Percentiles rank a stretch among this genome's conserved stretches.
Evolutionary conservation across 306 rosid species (phyloP).

Genomic region (Ammopiptanthus mongolicus): DNA sequence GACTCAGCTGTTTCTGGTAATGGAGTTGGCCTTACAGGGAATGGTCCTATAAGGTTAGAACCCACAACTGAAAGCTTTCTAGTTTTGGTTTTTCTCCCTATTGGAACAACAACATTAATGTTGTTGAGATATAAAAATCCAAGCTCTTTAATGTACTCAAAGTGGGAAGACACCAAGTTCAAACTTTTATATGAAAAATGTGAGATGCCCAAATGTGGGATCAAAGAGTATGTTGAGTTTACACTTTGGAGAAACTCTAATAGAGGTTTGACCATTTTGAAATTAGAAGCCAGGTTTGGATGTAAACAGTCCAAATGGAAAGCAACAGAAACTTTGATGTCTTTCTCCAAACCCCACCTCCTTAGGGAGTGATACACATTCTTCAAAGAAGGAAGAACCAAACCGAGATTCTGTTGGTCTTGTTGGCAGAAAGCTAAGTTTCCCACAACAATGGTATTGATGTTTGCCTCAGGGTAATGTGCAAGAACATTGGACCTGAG

Average conservation of each 20-base stretch:
- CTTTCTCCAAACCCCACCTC: slow-evolving; percentile 84
- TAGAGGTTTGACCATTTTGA: slow-evolving; percentile 37
- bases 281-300: slow-evolving; percentile 28
- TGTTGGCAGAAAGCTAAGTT: slow-evolving; percentile 37
- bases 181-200: slow-evolving; percentile 34
- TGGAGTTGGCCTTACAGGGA: slow-evolving; percentile 57
- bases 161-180: slow-evolving; percentile 43
- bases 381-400: slow-evolving; percentile 48
- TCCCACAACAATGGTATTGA: slow-evolving; percentile 66
- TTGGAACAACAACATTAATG: slow-evolving; percentile 33
- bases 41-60: slow-evolving; percentile 25
- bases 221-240: slow-evolving; percentile 57
- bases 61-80: slow-evolving; percentile 57
- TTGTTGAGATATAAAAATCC: slow-evolving; percentile 41
- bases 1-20: slow-evolving; percentile 50
- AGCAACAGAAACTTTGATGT: slow-evolving; percentile 58
- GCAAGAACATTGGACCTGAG: slow-evolving; percentile 58
- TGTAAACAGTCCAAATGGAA: slow-evolving; percentile 36
- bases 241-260: slow-evolving; percentile 42
- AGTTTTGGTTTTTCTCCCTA: slow-evolving; percentile 21
- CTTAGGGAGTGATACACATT: slow-evolving; percentile 64
- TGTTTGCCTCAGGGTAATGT: slow-evolving; percentile 56
- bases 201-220: slow-evolving; percentile 32
- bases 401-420: slow-evolving; percentile 18
- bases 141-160: slow-evolving; percentile 44